Conservation (phyloP, 2,329 filamentous ascomycete genomes). For the Xylariaceae sp. region DNA sequence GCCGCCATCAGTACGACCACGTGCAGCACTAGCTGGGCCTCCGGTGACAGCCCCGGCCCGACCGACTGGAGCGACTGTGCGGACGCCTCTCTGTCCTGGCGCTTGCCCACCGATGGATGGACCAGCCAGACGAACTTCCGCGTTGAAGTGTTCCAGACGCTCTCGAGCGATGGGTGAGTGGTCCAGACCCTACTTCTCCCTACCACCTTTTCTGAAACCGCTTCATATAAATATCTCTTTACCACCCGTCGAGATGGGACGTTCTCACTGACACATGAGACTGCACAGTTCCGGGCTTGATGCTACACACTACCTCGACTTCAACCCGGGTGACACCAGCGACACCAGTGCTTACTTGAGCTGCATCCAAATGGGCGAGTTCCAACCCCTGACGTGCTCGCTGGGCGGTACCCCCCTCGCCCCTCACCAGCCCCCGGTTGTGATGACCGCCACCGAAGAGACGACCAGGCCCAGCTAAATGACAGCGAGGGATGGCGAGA, state of each 20-base stretch:
- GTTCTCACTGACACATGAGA: slow-evolving; percentile 8
- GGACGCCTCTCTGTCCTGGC: slow-evolving; percentile 11
- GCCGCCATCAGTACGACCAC: slow-evolving; percentile 14
- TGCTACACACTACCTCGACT: slow-evolving; percentile 11
- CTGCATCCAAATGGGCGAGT: slow-evolving; percentile 20
- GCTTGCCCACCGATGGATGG: slow-evolving; percentile 17
- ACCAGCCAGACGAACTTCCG: slow-evolving; percentile 12
- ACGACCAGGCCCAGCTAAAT: slow-evolving; percentile 10
- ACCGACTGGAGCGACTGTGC: slow-evolving; percentile 16
- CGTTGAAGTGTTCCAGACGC: slow-evolving; percentile 14
- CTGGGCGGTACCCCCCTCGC: slow-evolving; percentile 11
- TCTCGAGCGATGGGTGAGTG: slow-evolving; percentile 15
- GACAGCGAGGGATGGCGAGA: too few relatives aligned
- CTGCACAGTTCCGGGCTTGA: slow-evolving; percentile 13
- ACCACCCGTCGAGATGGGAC: not conserved
- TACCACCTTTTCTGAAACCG: not conserved
- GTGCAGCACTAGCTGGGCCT: slow-evolving; percentile 14
- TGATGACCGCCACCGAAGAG: slow-evolving; percentile 11
- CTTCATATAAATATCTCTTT: not conserved
- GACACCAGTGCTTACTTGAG: slow-evolving; percentile 16
- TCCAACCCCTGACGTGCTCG: slow-evolving; percentile 16
- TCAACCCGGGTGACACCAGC: slow-evolving; percentile 10
- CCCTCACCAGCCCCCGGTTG: slow-evolving; percentile 7
- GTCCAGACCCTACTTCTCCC: too few relatives aligned
- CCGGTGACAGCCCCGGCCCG: slow-evolving; percentile 11